Base-by-base conservation (phyloP, 1,139 yeast genomes). In the Blastobotrys serpentis region DNA sequence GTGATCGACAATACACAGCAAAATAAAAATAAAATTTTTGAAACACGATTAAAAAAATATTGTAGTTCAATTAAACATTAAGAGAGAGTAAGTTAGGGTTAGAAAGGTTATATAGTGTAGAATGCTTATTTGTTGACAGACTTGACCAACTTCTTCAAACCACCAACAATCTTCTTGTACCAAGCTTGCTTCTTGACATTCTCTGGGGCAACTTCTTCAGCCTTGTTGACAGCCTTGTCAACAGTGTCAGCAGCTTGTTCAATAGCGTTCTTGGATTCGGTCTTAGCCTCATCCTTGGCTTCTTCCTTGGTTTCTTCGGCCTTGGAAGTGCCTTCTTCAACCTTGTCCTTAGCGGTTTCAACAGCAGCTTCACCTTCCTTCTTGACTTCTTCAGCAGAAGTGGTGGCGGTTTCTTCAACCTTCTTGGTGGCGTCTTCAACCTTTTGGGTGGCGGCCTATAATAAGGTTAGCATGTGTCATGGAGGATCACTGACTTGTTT, bases 121-220 rank as follows among this genome's bases (percentile, higher is more conserved):
- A 45, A 44, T 59, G 62, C 52, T 66, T 69, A 62, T 68, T 70
- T 56, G 71, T 69, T 60, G 48, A 71, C 64, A 41, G 58, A 54
- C 56, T 65, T 60, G 56, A 65, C 63, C 40, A 74, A 64, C 65
- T 74, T 73, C 72, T 75, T 78, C 62, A 79, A 69, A 64, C 73
- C 76, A 56, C 67, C 63, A 54, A 75, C 61, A 50, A 76, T 65
- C 66, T 72, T 78, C 73, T 76, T 78, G 68, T 76, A 71, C 63
- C 76, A 67, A 54, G 73, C 72, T 60, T 71, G 72, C 75, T 76
- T 77, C 70, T 75, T 60, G 50, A 56, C 54, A 14, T 53, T 48
- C 21, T 56, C 61, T 39, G 65, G 58, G 14, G 51, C 56, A 34
- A 54, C 50, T 19, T 50, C 56, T 17, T 49, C 55, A 17, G 54